A percentile compares a stretch with the other conserved stretches of the same genome.
Conservation (phyloP, 805 yeast genomes). For the Torulaspora franciscae region DNA sequence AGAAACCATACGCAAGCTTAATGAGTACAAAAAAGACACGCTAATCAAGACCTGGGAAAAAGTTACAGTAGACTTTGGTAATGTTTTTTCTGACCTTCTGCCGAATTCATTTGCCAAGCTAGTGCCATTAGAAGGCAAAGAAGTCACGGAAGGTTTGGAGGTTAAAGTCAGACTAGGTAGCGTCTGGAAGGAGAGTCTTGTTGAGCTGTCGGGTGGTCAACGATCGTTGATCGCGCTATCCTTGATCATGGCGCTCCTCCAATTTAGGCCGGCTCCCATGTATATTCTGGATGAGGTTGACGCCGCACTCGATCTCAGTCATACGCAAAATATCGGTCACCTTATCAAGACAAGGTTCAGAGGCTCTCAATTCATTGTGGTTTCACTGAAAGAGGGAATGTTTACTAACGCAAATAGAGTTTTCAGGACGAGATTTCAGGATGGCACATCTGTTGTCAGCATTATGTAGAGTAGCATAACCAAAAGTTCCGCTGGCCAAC, state of each 20-base stretch:
- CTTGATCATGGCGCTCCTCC: constrained; percentile 82
- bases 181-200: constrained; percentile 93
- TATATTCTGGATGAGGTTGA: constrained; percentile 96
- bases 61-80: constrained; percentile 85
- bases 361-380: constrained; percentile 95
- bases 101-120: constrained; percentile 89
- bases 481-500: too few relatives aligned
- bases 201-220: constrained; percentile 96
- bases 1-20: constrained; percentile 76
- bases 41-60: constrained; percentile 78
- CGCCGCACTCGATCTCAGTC: constrained; percentile 95
- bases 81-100: constrained; percentile 77
- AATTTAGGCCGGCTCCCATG: constrained; percentile 98
- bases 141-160: constrained; percentile 84
- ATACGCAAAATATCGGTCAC: constrained; percentile 96
- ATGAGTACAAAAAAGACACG: constrained; percentile 80
- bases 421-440: constrained; percentile 89
- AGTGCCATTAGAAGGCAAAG: constrained; percentile 73
- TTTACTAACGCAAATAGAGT: constrained; percentile 94
- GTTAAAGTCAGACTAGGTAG: constrained; percentile 85
- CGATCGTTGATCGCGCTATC: constrained; percentile 90
- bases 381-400: constrained; percentile 96
- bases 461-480: constrained; percentile 42
- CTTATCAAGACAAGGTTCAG: constrained; percentile 90
- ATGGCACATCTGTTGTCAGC: constrained; percentile 90